Evolutionary conservation across 192 early-diverging fungal genomes (phyloP), one percentile per base, ranked within the genome.

Genomic region (Coemansia sp.): DNA sequence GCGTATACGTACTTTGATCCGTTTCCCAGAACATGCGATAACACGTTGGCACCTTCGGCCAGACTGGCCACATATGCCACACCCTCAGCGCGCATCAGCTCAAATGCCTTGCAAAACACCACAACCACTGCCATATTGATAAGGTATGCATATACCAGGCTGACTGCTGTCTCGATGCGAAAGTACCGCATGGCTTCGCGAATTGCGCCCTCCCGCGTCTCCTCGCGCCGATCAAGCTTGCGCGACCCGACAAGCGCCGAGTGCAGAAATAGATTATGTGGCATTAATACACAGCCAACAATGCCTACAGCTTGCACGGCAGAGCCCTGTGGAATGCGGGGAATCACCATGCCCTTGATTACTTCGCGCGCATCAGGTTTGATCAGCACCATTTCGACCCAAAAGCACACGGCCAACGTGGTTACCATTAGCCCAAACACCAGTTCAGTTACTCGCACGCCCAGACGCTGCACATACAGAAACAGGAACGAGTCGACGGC

Each of bases 201-300:
- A 19, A 88, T 76, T n/a, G 87, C 88, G 1, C 69, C 81, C 51
- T 76, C 70, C 58, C 86, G 85, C n/a, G 66, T 70, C 51, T 66
- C 69, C 5, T 65, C 57, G 25, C 69, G 65, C 27, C 75, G 73
- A 50, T 86, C 78, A 5, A 83, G 78, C 64, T 82, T 85, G 61
- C 85, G 83, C 47, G 83, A 84, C 64, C 83, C 83, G 8, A 95
- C 93, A 50, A 95, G 79, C 19, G 85, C 86, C 59, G 90, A 92
- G 73, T 96, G 94, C 45, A 96, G 78, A 69, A 86, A 96, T 54
- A 96, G 82, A 67, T 94, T 93, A 77, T 96, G 94, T 5, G 94
- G 94, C 94, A 96, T 96, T 51, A 90, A 79, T 3, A 90, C 84
- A 54, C 83, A 85, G 2, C 88, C 89, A 32, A 90, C 52, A 60